Base-by-base conservation (phyloP, 164 flowering plant genomes). In the Warburgia ugandensis region DNA sequence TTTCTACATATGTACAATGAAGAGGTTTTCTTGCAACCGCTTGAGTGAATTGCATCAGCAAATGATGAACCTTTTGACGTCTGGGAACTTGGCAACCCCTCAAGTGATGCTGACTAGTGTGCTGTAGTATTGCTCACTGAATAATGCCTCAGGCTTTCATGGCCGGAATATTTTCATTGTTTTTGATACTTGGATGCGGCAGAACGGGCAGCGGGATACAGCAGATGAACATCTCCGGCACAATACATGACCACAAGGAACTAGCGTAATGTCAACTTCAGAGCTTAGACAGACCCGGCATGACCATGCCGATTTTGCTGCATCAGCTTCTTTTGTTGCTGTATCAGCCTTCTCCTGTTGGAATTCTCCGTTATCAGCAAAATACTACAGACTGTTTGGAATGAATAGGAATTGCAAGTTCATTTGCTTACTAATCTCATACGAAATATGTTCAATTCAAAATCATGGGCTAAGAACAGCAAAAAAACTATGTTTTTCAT, bases 221-320 rank as follows among this genome's bases (percentile, higher is more conserved):
- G 95, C 88, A 59, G 94, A 69, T 10, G 95, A 78, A 58, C 95
- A 92, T 69, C 81, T 76, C 0, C 71, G 79, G 56, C 98, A 92
- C 9, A 88, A 72, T 4, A 88, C 96, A 59, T 92, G 96, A 29
- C 98, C 96, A 60, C 98, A 92, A 13, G 96, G 96, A 51, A 79
- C 72, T 22, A 88, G 56, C 0, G 88, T 70, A 8, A 76, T 64
- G 50, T 82, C 82, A 21, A 92, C 84, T 62, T 92, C 98, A 17
- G 71, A 68, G 46, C 50, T 77, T 66, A 87, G 65, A 64, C 95
- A 92, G 33, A 92, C 64, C 39, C 95, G 76, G 52, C 96, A 92
- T 3, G 68, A 46, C 96, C 98, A 92, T 51, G 96, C 90, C 28
- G 81, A 61, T 65, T 88, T 92, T n/a, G 96, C 96, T 38, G 73